Evolutionary conservation across 352 stramenopile genomes (phyloP), one percentile per base, ranked within the genome.

Genomic region (Pythium biforme): DNA sequence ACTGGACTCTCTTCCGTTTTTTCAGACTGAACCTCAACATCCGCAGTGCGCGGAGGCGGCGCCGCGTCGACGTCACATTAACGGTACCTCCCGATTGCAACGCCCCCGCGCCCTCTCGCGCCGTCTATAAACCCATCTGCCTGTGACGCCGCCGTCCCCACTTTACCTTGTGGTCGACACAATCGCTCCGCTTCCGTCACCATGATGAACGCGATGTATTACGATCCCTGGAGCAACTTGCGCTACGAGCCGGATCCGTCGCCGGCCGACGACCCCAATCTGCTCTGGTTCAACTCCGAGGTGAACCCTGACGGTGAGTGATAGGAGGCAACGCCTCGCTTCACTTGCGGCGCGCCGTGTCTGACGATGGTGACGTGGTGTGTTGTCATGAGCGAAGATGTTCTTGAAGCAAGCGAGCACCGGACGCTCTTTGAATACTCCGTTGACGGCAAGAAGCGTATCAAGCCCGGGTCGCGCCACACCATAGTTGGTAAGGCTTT

Each of bases 381-480:
- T 68, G 14, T 19, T 43, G 12, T 4, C 11, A 20, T 20, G 4
- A n/a, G n/a, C 8, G 14, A 20, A 95, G 86, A 91, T 55, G 72
- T 95, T 1, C 69, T 92, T 10, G 86, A 95, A 63, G 79, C 84
- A 20, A 91, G 66, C 17, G 70, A 91, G 2, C 78, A 91, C 37
- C 75, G 54, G 23, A 76, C 79, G 12, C 77, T 91, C 51, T 90
- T 92, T 40, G 77, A 94, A 53, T 92, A 81, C 33, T 88, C 73
- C 2, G 86, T 93, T 4, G 91, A 82, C 19, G 84, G 86, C 25
- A 67, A 74, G 19, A 90, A 82, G 60, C 86, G 86, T 22, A 71
- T 90, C 8, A 95, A 95, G 59, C 68, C 77, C 15, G 79, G 79
- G 1, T 84, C 81, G 7, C 75, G 72, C 33, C 80, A 72, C 12